phyloP scores from a whole-genome alignment of 257 asterid genomes.

The Parsonsia alboflavescens region DNA sequence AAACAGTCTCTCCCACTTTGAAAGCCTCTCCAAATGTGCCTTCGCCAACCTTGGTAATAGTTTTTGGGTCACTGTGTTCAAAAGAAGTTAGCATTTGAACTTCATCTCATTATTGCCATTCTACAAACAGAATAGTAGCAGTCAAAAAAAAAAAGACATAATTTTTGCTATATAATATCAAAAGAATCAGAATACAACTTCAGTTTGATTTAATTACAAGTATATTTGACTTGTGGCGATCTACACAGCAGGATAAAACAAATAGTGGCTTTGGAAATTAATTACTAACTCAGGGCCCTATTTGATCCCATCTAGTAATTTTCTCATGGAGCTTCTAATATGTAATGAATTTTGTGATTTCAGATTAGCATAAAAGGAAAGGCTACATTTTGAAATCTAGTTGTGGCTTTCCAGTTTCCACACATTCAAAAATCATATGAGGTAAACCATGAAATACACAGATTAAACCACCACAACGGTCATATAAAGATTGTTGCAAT shows the following conservation, averaged over 20 bases:
- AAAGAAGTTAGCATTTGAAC: conserved; percentile 2
- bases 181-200: not conserved
- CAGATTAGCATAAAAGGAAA: conserved; percentile 2
- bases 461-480: not conserved
- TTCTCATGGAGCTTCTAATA: not conserved
- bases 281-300: not conserved
- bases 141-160: not conserved
- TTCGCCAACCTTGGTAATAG: conserved; percentile 76
- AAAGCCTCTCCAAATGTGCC: conserved; percentile 98
- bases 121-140: not conserved
- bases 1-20: conserved; percentile 72
- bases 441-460: not conserved
- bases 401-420: not conserved
- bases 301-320: not conserved
- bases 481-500: too few species aligned
- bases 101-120: not conserved
- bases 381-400: not conserved
- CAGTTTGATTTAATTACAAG: not conserved
- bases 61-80: conserved; percentile 47
- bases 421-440: not conserved
- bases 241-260: not conserved
- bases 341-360: not conserved
- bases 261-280: not conserved
- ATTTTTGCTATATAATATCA: not conserved
- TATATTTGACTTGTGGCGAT: not conserved